Conservation (phyloP, 805 yeast species). For the Peterozyma toletana region DNA sequence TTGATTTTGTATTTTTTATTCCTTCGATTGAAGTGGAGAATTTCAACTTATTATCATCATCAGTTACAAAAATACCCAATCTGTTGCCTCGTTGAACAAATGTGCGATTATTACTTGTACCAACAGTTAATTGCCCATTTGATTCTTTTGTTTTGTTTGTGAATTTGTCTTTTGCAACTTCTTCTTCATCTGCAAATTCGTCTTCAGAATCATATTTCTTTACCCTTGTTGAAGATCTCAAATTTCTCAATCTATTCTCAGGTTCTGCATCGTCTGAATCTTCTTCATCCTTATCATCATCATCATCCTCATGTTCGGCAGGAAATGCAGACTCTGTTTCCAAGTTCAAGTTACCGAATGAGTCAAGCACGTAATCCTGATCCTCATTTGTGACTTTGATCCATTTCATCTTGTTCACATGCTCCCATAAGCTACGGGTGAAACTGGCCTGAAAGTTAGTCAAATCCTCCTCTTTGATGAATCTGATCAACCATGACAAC, state of each 20-base stretch:
- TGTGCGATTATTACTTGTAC: slow-evolving; percentile 62
- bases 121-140: slow-evolving; percentile 66
- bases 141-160: slow-evolving; percentile 24
- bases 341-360: slow-evolving; percentile 35
- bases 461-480: slow-evolving; percentile 31
- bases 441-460: slow-evolving; percentile 45
- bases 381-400: slow-evolving; percentile 32
- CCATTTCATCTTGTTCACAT: slow-evolving; percentile 45
- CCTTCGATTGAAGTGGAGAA: slow-evolving; percentile 64
- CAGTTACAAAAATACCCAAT: slow-evolving; percentile 72
- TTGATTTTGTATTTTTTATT: slow-evolving; percentile 44
- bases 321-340: slow-evolving; percentile 26
- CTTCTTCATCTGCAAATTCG: slow-evolving; percentile 19
- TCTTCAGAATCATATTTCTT: slow-evolving; percentile 27
- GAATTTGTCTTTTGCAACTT: slow-evolving; percentile 8
- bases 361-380: slow-evolving; percentile 48
- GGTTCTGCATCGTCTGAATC: slow-evolving; percentile 19
- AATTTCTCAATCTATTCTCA: slow-evolving; percentile 12
- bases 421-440: slow-evolving; percentile 55
- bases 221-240: background rate
- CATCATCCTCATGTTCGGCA: slow-evolving; percentile 23
- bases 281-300: slow-evolving; percentile 23
- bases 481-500: slow-evolving; percentile 59
- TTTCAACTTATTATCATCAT: slow-evolving; percentile 41
- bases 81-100: slow-evolving; percentile 75